These are phyloP conservation scores for Ajuga chamaepitys DNA, from an alignment of 257 asterid species.

Conservation along the genomic window DNA sequence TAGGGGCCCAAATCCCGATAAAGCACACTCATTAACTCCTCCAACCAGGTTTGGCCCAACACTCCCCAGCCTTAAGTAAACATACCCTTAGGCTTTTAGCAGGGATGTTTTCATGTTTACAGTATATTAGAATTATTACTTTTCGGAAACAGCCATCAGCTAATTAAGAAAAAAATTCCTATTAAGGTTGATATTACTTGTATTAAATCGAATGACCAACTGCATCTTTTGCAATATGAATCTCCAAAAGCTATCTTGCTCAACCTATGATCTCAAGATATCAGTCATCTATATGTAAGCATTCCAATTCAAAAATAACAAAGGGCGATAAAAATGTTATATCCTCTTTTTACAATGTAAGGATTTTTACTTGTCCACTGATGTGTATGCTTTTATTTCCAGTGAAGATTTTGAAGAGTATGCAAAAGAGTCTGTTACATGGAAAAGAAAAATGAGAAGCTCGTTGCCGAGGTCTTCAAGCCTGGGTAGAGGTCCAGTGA, in stretches of 20 bases:
- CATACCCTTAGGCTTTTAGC: not conserved
- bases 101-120: not conserved
- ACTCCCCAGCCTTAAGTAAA: too few species aligned
- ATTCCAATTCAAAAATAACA: not conserved
- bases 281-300: not conserved
- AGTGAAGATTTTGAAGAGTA: constrained; percentile 71
- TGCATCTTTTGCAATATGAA: not conserved
- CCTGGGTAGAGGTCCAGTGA: constrained; percentile 37
- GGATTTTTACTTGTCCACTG: not conserved
- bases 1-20: too few species aligned
- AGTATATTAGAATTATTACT: not conserved
- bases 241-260: not conserved
- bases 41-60: too few species aligned
- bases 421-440: constrained; percentile 38
- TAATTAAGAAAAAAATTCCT: not conserved
- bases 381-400: constrained; percentile 23
- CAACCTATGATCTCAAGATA: constrained; percentile 4
- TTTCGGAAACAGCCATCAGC: not conserved
- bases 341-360: not conserved
- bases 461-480: constrained; percentile 44
- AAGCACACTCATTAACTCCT: too few species aligned
- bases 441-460: constrained; percentile 45
- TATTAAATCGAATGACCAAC: not conserved
- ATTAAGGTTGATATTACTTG: not conserved
- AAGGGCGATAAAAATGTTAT: not conserved